Evolutionary conservation across 495 filamentous ascomycete genomes (phyloP), one percentile per base, ranked within the genome.

Genomic region (Neurospora tetrasperma): DNA sequence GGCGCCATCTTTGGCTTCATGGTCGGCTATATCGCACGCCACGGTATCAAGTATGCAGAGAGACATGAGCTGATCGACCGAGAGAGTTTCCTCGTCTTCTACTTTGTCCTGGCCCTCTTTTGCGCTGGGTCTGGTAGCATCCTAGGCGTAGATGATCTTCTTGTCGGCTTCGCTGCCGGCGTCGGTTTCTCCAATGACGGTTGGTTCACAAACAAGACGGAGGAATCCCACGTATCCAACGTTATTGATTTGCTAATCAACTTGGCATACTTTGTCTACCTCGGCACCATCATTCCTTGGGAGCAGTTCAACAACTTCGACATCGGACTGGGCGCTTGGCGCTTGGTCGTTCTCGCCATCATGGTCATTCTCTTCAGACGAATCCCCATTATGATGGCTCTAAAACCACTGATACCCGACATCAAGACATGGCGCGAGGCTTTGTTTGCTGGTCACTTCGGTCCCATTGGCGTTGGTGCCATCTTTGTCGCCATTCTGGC

Each of bases 181-280:
- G 95, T 98, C 35, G 96, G 96, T 35, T 99, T 99, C 85, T 97
- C 93, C 75, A 98, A 99, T 78, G 96, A 98, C 79, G 96, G 96
- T 71, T 99, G 96, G 96, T 99, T 98, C 78, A 93, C 91, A 12
- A 92, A 98, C 78, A 97, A 98, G 85, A 99, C 96, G 0, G 96
- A 99, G 79, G 96, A 99, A 77, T 93, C 96, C 2, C 95, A 98
- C 79, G 96, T 99, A 31, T 98, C 96, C 79, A 98, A 98, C 89
- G 96, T 99, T 81, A 98, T 99, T 79, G 96, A 99, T 85, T 82
- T 99, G 75, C 83, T 99, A 71, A 88, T 99, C 82, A 99, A 99
- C 81, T 88, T 98, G 89, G 90, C 95, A 6, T 98, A 98, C 79
- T 98, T 99, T 78, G 95, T 99, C 76, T 99, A 94, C 77, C 91